Evolutionary conservation across 2,329 filamentous ascomycete species (phyloP).

Genomic region (Chalara sp.): DNA sequence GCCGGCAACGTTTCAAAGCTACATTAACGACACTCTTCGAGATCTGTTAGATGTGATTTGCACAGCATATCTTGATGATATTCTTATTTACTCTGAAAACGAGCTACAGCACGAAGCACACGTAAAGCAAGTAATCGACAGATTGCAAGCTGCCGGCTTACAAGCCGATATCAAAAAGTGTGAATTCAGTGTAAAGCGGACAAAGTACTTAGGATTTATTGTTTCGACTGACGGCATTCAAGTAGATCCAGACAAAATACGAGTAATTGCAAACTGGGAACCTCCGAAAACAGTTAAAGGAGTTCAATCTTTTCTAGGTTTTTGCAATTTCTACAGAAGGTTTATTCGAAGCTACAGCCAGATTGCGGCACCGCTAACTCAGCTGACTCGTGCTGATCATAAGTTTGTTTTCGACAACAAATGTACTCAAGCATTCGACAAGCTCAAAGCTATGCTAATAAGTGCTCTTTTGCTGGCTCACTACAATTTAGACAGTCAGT

Average conservation of each 20-base stretch:
- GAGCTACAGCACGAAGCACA: not conserved
- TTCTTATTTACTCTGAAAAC: not conserved
- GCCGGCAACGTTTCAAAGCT: not conserved
- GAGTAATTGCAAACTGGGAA: too few relatives aligned
- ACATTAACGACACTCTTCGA: conserved; percentile 5
- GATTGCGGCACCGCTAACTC: not conserved
- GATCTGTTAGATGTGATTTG: conserved; percentile 2
- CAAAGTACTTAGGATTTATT: conserved; percentile 8
- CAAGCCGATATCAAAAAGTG: conserved; percentile 5
- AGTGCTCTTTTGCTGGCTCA: too few relatives aligned
- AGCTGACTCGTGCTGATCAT: not conserved
- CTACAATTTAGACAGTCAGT: not conserved
- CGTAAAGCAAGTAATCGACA: not conserved
- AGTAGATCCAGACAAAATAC: not conserved
- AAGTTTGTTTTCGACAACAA: too few relatives aligned
- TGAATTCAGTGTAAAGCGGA: not conserved
- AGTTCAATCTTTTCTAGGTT: not conserved
- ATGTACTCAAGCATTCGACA: too few relatives aligned
- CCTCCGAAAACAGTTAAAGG: conserved; percentile 1
- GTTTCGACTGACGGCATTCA: conserved; percentile 1
- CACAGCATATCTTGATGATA: not conserved
- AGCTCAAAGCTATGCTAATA: too few relatives aligned
- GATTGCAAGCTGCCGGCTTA: not conserved
- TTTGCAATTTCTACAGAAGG: not conserved
- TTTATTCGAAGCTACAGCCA: not conserved